A percentile compares a stretch with the other conserved stretches of the same genome.
phyloP scores from a whole-genome alignment of 164 flowering plant species.

The Litsea cubeba region DNA sequence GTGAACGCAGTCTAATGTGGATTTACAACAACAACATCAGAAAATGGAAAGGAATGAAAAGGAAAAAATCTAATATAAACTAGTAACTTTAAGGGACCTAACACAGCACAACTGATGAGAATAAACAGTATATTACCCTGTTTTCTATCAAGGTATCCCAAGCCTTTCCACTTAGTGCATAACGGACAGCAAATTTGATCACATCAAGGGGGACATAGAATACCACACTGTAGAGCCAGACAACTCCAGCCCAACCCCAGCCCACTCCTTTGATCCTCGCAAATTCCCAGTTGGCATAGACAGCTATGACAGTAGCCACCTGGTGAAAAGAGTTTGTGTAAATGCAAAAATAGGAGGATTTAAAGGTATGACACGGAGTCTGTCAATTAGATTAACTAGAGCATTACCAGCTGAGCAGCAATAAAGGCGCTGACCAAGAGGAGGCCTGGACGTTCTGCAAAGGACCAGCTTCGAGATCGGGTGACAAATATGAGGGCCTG shows the following conservation, averaged over 20 bases:
- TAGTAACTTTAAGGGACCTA: background rate
- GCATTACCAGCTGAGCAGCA: conserved; percentile 76
- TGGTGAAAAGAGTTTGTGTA: conserved; percentile 13
- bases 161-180: conserved; percentile 80
- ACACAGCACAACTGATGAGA: background rate
- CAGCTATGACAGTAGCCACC: conserved; percentile 93
- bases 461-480: conserved; percentile 92
- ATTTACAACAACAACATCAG: background rate
- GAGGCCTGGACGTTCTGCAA: conserved; percentile 75
- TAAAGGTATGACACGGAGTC: too few species aligned
- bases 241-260: conserved; percentile 98
- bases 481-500: conserved; percentile 95
- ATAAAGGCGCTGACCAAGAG: conserved; percentile 57
- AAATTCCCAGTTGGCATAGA: conserved; percentile 89
- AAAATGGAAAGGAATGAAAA: background rate
- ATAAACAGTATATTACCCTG: conserved; percentile 42
- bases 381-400: background rate
- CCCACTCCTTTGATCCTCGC: conserved; percentile 76
- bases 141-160: conserved; percentile 79
- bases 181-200: conserved; percentile 73
- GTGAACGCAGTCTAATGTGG: conserved; percentile 85
- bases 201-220: conserved; percentile 81
- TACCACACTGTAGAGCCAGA: conserved; percentile 87
- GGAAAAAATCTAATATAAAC: background rate
- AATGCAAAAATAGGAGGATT: background rate